These are phyloP conservation scores for Madurella mycetomatis DNA, from an alignment of 2,329 filamentous ascomycete species.

Conservation along the genomic window DNA sequence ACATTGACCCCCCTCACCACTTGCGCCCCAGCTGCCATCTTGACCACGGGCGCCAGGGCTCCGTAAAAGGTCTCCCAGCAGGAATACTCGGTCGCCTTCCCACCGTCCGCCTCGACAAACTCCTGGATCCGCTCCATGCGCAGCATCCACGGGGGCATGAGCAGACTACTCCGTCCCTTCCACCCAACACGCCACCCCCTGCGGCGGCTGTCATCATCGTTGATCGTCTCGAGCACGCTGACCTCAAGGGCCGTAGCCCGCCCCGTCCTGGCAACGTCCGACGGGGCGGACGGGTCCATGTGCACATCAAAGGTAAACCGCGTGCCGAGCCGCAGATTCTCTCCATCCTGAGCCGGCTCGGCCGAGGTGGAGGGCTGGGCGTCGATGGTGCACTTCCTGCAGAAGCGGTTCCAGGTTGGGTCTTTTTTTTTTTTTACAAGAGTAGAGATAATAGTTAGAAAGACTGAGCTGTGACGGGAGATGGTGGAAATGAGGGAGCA, in stretches of 20 bases:
- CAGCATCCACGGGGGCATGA: conserved; percentile 31
- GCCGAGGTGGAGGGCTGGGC: conserved; percentile 20
- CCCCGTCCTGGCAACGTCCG: conserved; percentile 8
- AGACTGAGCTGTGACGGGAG: neutral
- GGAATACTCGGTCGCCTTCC: conserved; percentile 38
- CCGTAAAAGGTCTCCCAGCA: conserved; percentile 47
- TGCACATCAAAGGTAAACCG: conserved; percentile 33
- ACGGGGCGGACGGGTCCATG: conserved; percentile 26
- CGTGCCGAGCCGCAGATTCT: conserved; percentile 30
- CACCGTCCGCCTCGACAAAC: conserved; percentile 32
- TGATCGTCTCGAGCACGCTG: conserved; percentile 33
- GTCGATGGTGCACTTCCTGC: conserved; percentile 28
- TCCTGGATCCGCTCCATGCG: conserved; percentile 41
- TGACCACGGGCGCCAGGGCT: conserved; percentile 33
- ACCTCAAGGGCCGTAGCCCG: conserved; percentile 25
- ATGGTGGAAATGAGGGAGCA: neutral
- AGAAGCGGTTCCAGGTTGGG: conserved; percentile 35
- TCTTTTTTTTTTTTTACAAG: conserved; percentile 7
- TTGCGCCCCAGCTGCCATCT: conserved; percentile 29
- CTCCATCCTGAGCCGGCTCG: conserved; percentile 13
- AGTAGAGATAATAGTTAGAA: too few species aligned
- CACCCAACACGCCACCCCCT: conserved; percentile 38
- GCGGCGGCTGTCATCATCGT: conserved; percentile 21
- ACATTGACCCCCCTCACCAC: conserved; percentile 34
- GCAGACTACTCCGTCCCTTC: conserved; percentile 29